Conservation (phyloP, 2,329 filamentous ascomycete species). For the Leptoxyphium fumago region DNA sequence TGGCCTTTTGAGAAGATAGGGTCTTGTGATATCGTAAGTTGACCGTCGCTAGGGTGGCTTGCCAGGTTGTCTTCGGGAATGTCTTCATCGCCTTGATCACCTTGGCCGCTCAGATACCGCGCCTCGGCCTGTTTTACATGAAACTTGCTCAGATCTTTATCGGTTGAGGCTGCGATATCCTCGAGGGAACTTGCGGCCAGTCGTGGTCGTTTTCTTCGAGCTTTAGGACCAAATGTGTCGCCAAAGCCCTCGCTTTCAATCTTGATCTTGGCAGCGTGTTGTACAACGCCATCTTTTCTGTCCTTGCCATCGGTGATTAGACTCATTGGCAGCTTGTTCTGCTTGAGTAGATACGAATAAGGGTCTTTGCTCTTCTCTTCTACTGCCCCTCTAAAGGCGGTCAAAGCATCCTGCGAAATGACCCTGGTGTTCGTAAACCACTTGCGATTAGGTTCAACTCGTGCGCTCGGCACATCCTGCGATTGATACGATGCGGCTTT, state of each 20-base stretch:
- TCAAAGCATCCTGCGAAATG: slow-evolving; percentile 78
- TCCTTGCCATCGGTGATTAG: slow-evolving; percentile 63
- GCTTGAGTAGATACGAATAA: slow-evolving; percentile 87
- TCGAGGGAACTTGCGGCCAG: slow-evolving; percentile 66
- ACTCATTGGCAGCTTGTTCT: slow-evolving; percentile 93
- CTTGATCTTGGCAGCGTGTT: slow-evolving; percentile 87
- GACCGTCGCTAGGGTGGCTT: slow-evolving; percentile 15
- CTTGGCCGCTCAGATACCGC: slow-evolving; percentile 57
- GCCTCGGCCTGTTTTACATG: slow-evolving; percentile 67
- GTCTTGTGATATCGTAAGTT: slow-evolving; percentile 32
- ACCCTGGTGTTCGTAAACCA: slow-evolving; percentile 94
- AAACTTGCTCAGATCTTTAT: slow-evolving; percentile 69
- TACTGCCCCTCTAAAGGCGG: slow-evolving; percentile 80
- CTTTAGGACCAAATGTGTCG: slow-evolving; percentile 85
- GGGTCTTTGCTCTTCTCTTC: slow-evolving; percentile 81
- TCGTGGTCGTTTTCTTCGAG: slow-evolving; percentile 85
- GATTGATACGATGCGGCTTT: slow-evolving; percentile 76
- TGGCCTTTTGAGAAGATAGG: slow-evolving; percentile 91
- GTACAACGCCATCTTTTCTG: slow-evolving; percentile 64
- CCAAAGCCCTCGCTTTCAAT: slow-evolving; percentile 76
- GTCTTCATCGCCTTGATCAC: slow-evolving; percentile 40
- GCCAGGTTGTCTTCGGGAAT: slow-evolving; percentile 6
- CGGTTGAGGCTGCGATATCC: slow-evolving; percentile 67
- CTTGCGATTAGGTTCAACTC: slow-evolving; percentile 89
- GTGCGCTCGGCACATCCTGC: slow-evolving; percentile 62